Base-by-base conservation (phyloP, 2,329 filamentous ascomycete genomes). In the Phyllosticta citribraziliensis region DNA sequence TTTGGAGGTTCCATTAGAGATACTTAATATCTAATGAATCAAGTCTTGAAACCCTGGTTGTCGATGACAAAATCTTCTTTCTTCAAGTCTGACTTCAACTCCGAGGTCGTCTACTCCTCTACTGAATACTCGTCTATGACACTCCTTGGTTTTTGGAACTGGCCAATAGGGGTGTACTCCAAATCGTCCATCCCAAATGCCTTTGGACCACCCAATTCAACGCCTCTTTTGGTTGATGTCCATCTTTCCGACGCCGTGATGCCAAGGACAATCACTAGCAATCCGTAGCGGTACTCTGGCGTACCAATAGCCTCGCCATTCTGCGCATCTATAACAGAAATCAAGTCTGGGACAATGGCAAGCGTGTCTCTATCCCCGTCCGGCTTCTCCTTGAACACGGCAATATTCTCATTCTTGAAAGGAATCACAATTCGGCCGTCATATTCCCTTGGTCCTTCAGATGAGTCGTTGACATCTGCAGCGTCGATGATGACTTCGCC, bases 211-310 rank as follows among this genome's bases (percentile, higher is more conserved):
- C 80, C 80, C 64, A 81, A 75, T 59, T 79, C 75, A 61, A 82
- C 64, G 0, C 80, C 82, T 22, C 72, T 70, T 14, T 72, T 67
- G 2, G 78, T 80, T 50, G 76, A 75, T 0, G 78, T 82, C 81
- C 82, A 84, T 50, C 78, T 73, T 6, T 80, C 79, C 52, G 79
- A 81, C 60, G 79, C 80, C 0, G 80, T 79, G 27, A 84, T 80
- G 0, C 79, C 82, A 53, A 84, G 68, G 0, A 84, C 80, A 0
- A 76, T 74, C 0, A 83, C 80, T 52, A 78, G 69, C 54, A 80
- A 70, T 1, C 81, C 81, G 63, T 82, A 84, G 55, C 79, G 74
- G 69, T 80, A 83, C 66, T 84, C 81, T 1, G 80, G 80, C 51
- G 80, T 79, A 2, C 80, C 81, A 6, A 83, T 71, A 1, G 76